Evolutionary conservation across 192 early-diverging fungal genomes (phyloP).

Genomic region (Funneliformis geosporum): DNA sequence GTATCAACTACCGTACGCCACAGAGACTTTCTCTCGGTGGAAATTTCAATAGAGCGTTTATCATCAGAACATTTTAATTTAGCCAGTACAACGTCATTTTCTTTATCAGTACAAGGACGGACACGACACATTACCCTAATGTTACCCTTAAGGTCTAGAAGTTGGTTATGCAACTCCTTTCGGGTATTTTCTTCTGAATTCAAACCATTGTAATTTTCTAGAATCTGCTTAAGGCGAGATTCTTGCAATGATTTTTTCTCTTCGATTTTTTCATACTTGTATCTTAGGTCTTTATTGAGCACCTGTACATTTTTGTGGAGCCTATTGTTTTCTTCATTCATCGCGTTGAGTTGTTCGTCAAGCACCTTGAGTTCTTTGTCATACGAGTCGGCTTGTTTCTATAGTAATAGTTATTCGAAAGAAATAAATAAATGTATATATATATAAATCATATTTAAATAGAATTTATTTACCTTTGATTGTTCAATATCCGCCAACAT

Average conservation of each 20-base stretch:
- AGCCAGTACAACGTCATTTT: neutral
- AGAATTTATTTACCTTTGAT: neutral
- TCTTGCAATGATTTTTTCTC: neutral
- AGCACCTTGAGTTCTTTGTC: neutral
- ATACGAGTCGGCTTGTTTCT: neutral
- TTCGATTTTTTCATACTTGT: neutral
- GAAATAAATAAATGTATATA: too few relatives aligned
- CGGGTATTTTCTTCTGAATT: constrained; percentile 71
- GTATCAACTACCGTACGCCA: constrained; percentile 45
- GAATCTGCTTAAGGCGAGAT: neutral
- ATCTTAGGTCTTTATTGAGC: neutral
- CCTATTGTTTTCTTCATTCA: neutral
- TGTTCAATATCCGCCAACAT: neutral
- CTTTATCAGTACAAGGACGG: constrained; percentile 64
- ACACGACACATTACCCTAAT: constrained; percentile 97
- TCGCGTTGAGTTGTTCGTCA: neutral
- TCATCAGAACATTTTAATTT: neutral
- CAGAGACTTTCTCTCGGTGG: neutral
- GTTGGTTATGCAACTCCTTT: constrained; percentile 86
- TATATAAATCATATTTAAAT: neutral
- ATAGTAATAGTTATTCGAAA: neutral
- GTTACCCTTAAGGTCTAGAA: constrained; percentile 95
- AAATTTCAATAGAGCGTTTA: neutral
- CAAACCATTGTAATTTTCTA: neutral
- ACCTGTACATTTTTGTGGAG: neutral